Evolutionary conservation across 371 early-diverging fungal genomes (phyloP).

Genomic region (Chytridiales sp.): DNA sequence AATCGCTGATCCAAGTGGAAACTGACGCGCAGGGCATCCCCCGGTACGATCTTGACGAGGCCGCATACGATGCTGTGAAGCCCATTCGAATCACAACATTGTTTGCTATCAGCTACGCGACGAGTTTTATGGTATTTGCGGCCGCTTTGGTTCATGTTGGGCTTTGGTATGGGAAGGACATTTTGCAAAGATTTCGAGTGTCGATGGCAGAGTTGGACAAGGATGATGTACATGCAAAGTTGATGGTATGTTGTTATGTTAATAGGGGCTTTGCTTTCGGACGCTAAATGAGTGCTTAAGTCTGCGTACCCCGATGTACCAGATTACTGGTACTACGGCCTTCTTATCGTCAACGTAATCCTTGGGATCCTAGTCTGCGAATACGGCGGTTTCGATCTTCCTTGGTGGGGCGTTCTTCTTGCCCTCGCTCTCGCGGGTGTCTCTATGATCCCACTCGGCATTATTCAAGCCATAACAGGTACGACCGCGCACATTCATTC

Average conservation of each 20-base stretch:
- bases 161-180: constrained; percentile 40
- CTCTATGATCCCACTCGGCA: constrained; percentile 32
- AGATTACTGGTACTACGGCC: constrained; percentile 24
- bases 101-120: constrained; percentile 32
- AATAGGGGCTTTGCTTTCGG: no score
- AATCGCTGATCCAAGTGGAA: not conserved
- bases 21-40: not conserved
- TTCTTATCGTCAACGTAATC: constrained; percentile 12
- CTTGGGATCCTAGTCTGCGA: constrained; percentile 15
- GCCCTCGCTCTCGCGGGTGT: constrained; percentile 22
- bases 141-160: constrained; percentile 33
- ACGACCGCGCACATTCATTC: no score
- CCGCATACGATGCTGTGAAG: constrained; percentile 15
- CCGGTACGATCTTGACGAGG: constrained; percentile 14
- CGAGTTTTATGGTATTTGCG: constrained; percentile 23
- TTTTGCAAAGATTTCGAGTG: constrained; percentile 19
- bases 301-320: constrained; percentile 37
- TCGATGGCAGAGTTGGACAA: constrained; percentile 21
- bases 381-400: constrained; percentile 28
- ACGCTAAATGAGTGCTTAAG: no score
- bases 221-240: constrained; percentile 31
- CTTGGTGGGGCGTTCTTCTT: constrained; percentile 25
- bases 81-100: constrained; percentile 25
- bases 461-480: constrained; percentile 32
- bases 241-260: no score